phyloP scores from a whole-genome alignment of 2,329 filamentous ascomycete genomes.

The Penicillium thymicola region DNA sequence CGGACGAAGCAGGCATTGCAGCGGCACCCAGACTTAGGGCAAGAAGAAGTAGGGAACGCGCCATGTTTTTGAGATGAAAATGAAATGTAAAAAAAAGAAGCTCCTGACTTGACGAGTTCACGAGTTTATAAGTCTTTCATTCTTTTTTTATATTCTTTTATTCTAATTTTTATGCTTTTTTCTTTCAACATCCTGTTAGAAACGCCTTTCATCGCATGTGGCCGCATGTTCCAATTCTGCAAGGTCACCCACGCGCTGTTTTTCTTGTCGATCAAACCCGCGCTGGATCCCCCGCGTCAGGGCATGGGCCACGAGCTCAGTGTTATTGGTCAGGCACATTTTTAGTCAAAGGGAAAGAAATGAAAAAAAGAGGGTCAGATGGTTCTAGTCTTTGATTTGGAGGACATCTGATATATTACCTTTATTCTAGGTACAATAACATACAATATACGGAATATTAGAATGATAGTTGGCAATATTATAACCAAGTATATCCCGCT shows the following conservation, averaged over 20 bases:
- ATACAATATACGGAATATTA: no score
- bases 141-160: no score
- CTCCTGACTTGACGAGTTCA: neutral
- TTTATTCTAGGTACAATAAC: no score
- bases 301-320: constrained; percentile 1
- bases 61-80: constrained; percentile 1
- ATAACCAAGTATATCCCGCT: no score
- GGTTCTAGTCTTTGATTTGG: no score
- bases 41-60: constrained; percentile 2
- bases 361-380: no score
- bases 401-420: no score
- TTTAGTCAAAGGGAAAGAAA: neutral
- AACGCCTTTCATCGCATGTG: constrained; percentile 1
- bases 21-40: constrained; percentile 8
- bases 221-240: neutral
- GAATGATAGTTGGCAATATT: no score
- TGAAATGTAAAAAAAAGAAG: neutral
- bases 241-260: neutral
- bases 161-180: neutral
- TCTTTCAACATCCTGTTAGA: neutral
- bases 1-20: constrained; percentile 7
- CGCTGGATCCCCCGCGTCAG: constrained; percentile 1
- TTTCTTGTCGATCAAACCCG: neutral
- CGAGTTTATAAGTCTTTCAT: neutral
- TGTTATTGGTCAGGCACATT: constrained; percentile 1